phyloP scores from a whole-genome alignment of 164 flowering plant genomes.

The Magnolia changhungtana region DNA sequence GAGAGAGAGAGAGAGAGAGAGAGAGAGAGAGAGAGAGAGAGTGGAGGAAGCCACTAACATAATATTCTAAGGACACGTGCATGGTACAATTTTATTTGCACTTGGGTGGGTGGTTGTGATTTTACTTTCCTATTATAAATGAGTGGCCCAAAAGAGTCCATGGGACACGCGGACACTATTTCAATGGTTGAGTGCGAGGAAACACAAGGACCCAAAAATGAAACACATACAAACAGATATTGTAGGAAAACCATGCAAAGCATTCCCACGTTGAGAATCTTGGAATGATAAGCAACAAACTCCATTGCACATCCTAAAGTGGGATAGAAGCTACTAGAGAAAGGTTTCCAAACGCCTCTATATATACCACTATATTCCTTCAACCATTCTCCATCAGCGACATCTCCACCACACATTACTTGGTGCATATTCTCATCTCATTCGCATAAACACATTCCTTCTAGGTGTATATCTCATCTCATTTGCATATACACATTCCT shows the following conservation, averaged over 20 bases:
- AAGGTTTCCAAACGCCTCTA: background rate
- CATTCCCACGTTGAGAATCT: background rate
- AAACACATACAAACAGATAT: background rate
- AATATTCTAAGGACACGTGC: background rate
- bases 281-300: background rate
- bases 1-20: no score
- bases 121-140: background rate
- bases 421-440: no score
- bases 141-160: background rate
- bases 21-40: no score
- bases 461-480: background rate
- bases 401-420: no score
- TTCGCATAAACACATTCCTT: no score
- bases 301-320: background rate
- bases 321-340: slow-evolving; percentile 1
- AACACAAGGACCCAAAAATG: background rate
- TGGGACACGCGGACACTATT: background rate
- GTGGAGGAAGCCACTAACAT: no score
- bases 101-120: background rate
- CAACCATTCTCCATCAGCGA: background rate
- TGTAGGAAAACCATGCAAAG: background rate
- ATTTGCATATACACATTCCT: background rate
- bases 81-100: background rate
- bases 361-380: background rate
- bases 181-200: background rate